phyloP scores from a whole-genome alignment of 257 asterid genomes.

The Salvia hispanica region DNA sequence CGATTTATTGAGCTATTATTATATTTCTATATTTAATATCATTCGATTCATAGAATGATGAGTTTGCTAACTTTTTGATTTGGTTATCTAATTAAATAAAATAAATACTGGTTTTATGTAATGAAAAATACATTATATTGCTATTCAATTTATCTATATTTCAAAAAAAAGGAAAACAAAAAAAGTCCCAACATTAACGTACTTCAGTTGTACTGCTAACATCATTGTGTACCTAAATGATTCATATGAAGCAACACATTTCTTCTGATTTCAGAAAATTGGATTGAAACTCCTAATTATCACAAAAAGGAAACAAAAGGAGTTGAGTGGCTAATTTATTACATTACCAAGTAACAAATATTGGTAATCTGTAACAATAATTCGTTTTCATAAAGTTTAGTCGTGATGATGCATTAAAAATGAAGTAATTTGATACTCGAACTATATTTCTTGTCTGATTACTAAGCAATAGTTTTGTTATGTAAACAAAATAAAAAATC shows the following conservation, averaged over 20 bases:
- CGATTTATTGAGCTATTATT: too few species aligned
- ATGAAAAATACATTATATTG: too few species aligned
- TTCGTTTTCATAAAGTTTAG: neutral
- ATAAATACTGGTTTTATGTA: too few species aligned
- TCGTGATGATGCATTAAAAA: neutral
- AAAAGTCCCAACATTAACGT: neutral
- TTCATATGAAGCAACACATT: constrained; percentile 33
- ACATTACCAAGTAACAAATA: too few species aligned
- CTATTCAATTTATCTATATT: too few species aligned
- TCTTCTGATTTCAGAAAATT: constrained; percentile 26
- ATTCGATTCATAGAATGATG: too few species aligned
- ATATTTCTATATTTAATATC: too few species aligned
- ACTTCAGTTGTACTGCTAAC: constrained; percentile 31
- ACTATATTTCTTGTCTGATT: neutral
- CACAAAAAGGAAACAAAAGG: too few species aligned
- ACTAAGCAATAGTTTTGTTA: constrained; percentile 7
- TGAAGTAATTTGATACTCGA: neutral
- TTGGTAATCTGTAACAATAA: neutral
- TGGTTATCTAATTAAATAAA: too few species aligned
- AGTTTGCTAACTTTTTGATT: too few species aligned
- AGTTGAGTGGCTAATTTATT: too few species aligned
- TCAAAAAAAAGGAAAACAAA: too few species aligned
- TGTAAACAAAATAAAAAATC: neutral
- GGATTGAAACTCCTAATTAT: neutral
- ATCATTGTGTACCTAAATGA: constrained; percentile 32